Base-by-base conservation (phyloP, 1,139 yeast genomes). In the Suhomyces coccinellae region DNA sequence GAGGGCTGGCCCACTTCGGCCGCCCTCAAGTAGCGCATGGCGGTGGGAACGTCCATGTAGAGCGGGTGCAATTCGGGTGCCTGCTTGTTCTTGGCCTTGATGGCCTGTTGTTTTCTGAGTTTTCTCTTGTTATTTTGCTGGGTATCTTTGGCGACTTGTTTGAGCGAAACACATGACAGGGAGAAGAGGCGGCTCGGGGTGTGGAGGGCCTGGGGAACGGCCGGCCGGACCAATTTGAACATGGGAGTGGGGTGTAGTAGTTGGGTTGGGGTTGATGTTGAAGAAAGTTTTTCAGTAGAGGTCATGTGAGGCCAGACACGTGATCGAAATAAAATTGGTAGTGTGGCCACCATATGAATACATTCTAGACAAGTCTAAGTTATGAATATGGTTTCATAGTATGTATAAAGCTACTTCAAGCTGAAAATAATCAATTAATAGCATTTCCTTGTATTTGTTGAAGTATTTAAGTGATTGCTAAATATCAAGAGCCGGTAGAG, bases 1-100 rank as follows among this genome's bases (percentile, higher is more conserved):
- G 78, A 70, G 2, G 93, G 82, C 57, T 87, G 82, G 4, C 98
- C 98, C 6, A 89, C 95, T 64, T 90, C 97, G 4, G 91, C 82
- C 0, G 98, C 96, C 52, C 97, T 76, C 47, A 93, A 63, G 59
- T 84, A 90, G 58, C 85, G 77, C 63, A 90, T 66, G 1, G 97
- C 98, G 16, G 71, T 66, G 11, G 87, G 80, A 11, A 88, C 75
- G 38, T 82, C 83, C 85, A 87, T 82, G 61, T 82, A 85, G 42
- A 86, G 69, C 1, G 90, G 88, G 48, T 77, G 79, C 15, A 62
- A 56, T 38, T 63, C 62, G 1, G 87, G 80, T 2, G 80, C 75
- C 47, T 65, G 70, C 48, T 74, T 76, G 43, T 77, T 75, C 51
- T 64, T 61, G 27, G 60, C 54, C 51, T 71, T 70, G 46, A 64